Percentiles rank a stretch among this genome's conserved stretches.
Evolutionary conservation across 2,329 filamentous ascomycete genomes (phyloP).

Genomic region (Meredithiella fracta): DNA sequence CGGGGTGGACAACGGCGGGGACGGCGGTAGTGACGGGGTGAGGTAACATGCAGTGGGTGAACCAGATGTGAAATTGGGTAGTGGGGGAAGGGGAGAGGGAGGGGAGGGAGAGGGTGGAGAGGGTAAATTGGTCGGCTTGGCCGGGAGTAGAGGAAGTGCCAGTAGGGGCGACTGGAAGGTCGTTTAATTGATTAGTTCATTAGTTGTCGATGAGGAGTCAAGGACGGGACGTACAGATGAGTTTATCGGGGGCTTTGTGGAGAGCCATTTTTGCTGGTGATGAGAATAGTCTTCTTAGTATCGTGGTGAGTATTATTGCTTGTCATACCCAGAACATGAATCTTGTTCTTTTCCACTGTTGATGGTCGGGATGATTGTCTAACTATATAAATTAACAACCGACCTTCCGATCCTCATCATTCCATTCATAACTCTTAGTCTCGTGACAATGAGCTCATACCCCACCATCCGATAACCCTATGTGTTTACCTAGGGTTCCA

Average conservation of each 20-base stretch:
- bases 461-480: too few relatives aligned
- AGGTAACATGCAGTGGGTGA: slow-evolving; percentile 47
- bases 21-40: slow-evolving; percentile 52
- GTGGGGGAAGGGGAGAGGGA: slow-evolving; percentile 52
- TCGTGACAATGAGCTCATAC: too few relatives aligned
- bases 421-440: too few relatives aligned
- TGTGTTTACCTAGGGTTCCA: too few relatives aligned
- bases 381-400: too few relatives aligned
- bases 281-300: neutral
- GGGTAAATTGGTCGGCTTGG: slow-evolving; percentile 62
- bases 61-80: slow-evolving; percentile 81
- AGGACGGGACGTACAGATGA: slow-evolving; percentile 13
- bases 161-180: slow-evolving; percentile 43
- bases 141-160: slow-evolving; percentile 31
- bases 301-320: neutral
- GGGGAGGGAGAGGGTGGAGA: slow-evolving; percentile 39
- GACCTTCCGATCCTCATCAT: too few relatives aligned
- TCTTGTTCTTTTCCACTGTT: too few relatives aligned
- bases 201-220: neutral
- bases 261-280: slow-evolving; percentile 13
- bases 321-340: too few relatives aligned
- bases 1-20: slow-evolving; percentile 50
- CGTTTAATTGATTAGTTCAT: neutral
- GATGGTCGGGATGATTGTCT: too few relatives aligned
- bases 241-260: slow-evolving; percentile 12